These are phyloP conservation scores for Collariella sp. DNA, from an alignment of 495 filamentous ascomycete species.

Conservation along the genomic window DNA sequence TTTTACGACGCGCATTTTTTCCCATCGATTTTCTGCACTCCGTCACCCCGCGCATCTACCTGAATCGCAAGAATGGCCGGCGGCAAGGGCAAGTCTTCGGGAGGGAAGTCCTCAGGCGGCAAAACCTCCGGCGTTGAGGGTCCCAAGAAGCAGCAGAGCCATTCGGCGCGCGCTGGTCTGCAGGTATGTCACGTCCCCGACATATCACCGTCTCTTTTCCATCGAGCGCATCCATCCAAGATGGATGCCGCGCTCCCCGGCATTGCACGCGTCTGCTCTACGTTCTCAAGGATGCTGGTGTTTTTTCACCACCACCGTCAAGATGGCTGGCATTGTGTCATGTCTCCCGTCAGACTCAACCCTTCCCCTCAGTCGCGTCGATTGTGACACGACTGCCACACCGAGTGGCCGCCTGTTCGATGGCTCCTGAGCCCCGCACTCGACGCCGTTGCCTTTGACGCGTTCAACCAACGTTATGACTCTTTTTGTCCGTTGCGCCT, in stretches of 20 bases:
- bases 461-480: not conserved
- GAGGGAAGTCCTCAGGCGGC: slow-evolving; percentile 74
- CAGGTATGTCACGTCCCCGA: slow-evolving; percentile 62
- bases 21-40: not conserved
- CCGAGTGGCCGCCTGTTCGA: not conserved
- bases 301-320: not conserved
- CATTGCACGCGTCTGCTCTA: slow-evolving; percentile 15
- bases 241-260: not conserved
- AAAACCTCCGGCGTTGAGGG: slow-evolving; percentile 69
- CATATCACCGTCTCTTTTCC: slow-evolving; percentile 12
- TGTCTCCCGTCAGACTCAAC: not conserved
- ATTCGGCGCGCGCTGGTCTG: slow-evolving; percentile 95
- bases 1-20: not conserved
- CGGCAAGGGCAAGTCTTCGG: slow-evolving; percentile 89
- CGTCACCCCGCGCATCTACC: slow-evolving; percentile 24
- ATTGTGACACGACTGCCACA: not conserved
- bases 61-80: slow-evolving; percentile 49
- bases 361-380: not conserved
- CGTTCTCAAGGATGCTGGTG: slow-evolving; percentile 1
- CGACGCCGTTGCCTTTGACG: not conserved
- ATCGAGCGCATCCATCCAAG: not conserved
- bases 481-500: not conserved
- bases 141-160: slow-evolving; percentile 90
- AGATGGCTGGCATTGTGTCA: not conserved
- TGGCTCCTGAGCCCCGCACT: not conserved